These are phyloP conservation scores for Neltuma alba DNA, from an alignment of 306 rosid species.

Conservation along the genomic window DNA sequence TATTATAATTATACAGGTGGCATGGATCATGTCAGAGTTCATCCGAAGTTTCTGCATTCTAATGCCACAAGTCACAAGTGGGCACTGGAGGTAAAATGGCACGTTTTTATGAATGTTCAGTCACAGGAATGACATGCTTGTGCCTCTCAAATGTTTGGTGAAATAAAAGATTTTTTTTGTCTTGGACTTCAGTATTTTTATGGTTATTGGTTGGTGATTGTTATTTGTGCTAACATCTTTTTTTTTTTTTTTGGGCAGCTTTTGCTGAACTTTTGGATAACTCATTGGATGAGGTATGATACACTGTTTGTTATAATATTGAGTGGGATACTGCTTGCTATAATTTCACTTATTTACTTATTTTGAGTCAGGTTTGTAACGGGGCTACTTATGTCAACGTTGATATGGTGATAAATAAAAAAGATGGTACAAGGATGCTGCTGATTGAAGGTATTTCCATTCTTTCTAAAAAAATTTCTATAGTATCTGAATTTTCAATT, in stretches of 20 bases:
- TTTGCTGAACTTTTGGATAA: slow-evolving; percentile 97
- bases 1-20: slow-evolving; percentile 70
- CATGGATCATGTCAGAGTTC: slow-evolving; percentile 95
- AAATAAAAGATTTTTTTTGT: neutral
- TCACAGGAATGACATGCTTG: slow-evolving; percentile 14
- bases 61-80: slow-evolving; percentile 99
- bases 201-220: slow-evolving; percentile 9
- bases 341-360: slow-evolving; percentile 32
- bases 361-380: slow-evolving; percentile 67
- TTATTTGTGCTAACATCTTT: slow-evolving; percentile 27
- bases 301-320: neutral
- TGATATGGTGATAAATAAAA: slow-evolving; percentile 75
- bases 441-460: slow-evolving; percentile 71
- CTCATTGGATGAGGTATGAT: slow-evolving; percentile 85
- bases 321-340: neutral
- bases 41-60: slow-evolving; percentile 96
- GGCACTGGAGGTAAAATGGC: slow-evolving; percentile 88
- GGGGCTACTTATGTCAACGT: slow-evolving; percentile 89
- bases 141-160: slow-evolving; percentile 23
- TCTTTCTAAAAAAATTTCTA: neutral
- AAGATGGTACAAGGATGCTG: slow-evolving; percentile 76
- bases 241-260: no score
- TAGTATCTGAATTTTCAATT: neutral
- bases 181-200: slow-evolving; percentile 7
- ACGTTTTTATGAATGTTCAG: slow-evolving; percentile 24